Conservation (phyloP, 176 grass and related monocot genomes). For the Oryza rufipogon region DNA sequence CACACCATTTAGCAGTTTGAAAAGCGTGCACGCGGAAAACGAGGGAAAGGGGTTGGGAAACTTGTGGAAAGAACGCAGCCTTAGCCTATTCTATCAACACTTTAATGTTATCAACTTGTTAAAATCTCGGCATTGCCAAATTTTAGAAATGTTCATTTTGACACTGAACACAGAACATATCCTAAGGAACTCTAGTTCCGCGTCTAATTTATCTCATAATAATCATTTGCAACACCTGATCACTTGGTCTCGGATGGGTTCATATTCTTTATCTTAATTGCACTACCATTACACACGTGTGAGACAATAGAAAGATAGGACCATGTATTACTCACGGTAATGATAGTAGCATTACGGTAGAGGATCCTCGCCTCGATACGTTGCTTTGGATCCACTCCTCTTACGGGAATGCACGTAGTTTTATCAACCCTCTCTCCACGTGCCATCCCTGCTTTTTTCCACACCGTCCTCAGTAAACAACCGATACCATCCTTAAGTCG, state of each 20-base stretch:
- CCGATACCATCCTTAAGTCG: slow-evolving; percentile 4
- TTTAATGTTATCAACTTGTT: too few species aligned
- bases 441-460: background rate
- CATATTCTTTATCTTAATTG: too few species aligned
- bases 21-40: too few species aligned
- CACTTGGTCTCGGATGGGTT: too few species aligned
- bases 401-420: background rate
- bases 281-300: too few species aligned
- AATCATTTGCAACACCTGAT: background rate
- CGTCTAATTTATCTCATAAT: slow-evolving; percentile 9
- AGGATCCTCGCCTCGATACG: background rate
- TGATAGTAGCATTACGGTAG: too few species aligned
- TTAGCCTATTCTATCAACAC: too few species aligned
- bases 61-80: too few species aligned
- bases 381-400: slow-evolving; percentile 29
- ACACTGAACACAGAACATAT: background rate
- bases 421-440: background rate
- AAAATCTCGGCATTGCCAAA: background rate
- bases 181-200: background rate
- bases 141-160: background rate
- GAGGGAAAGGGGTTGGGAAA: too few species aligned
- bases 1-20: too few species aligned
- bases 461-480: background rate
- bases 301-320: too few species aligned
- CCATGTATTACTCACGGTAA: too few species aligned